A percentile compares a stretch with the other conserved stretches of the same genome.
These are phyloP conservation scores for Colletotrichum orbiculare DNA, from an alignment of 2,329 filamentous ascomycete species.

Conservation along the genomic window DNA sequence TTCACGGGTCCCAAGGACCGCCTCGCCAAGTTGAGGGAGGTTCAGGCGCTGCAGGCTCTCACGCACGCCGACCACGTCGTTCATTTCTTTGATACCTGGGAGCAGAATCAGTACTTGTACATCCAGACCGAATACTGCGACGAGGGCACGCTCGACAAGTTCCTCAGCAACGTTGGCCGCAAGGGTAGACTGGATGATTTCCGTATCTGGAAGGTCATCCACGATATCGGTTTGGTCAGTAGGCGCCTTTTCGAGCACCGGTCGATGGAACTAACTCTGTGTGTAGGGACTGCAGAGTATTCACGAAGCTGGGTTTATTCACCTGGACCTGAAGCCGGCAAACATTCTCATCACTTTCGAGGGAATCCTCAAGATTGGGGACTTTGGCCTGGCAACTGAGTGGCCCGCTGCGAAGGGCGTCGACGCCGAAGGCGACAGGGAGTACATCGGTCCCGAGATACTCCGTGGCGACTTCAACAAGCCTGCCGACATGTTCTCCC, in stretches of 20 bases:
- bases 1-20: conserved; percentile 83
- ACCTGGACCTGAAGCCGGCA: conserved; percentile 86
- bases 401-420: conserved; percentile 82
- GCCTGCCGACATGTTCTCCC: conserved; percentile 91
- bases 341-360: conserved; percentile 87
- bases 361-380: conserved; percentile 84
- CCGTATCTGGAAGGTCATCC: conserved; percentile 96
- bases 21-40: conserved; percentile 86
- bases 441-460: conserved; percentile 96
- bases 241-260: background rate
- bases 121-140: conserved; percentile 98
- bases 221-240: conserved; percentile 85
- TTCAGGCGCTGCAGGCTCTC: conserved; percentile 80
- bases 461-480: conserved; percentile 88
- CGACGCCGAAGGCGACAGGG: conserved; percentile 92
- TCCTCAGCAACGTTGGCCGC: conserved; percentile 83
- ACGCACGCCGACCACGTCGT: conserved; percentile 86
- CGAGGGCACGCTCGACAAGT: conserved; percentile 88
- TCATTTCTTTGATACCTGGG: conserved; percentile 88
- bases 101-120: conserved; percentile 85
- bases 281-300: conserved; percentile 86
- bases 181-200: conserved; percentile 95
- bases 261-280: conserved; percentile 42
- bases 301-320: conserved; percentile 87
- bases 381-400: conserved; percentile 83